Base-by-base conservation (phyloP, 352 stramenopile genomes). In the Phytophthora pini region DNA sequence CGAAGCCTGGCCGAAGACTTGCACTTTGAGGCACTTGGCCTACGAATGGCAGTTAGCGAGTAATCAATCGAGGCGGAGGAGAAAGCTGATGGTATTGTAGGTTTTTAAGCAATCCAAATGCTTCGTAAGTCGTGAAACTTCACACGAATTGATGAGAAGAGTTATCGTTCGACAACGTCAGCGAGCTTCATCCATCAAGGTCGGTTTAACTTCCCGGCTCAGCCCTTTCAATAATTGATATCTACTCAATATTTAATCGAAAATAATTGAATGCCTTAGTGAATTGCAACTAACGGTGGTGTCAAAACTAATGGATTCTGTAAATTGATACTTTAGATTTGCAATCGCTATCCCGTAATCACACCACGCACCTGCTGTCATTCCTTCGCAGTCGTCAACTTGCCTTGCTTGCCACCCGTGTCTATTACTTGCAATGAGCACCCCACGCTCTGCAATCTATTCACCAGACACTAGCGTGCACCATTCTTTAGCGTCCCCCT, bases 1-100 rank as follows among this genome's bases (percentile, higher is more conserved):
- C 63, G 43, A 10, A 76, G 51, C 3, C 31, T 76, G 7, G 54
- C 56, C 2, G 66, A 78, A 58, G 62, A 68, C 22, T 38, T 78
- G 45, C 46, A 61, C 9, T 26, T 56, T n/a, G 53, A 61, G 17
- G 34, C 43, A 2, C 24, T 63, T 20, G 53, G 57, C 27, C 47
- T 61, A 8, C 32, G 36, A 1, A 40, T 44, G 62, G 0, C 47
- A 22, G 7, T 43, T 22, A 32, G 8, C 29, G 58, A 53, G 27
- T 45, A 51, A 45, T 20, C 57, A 50, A 44, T 5, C 46, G 31
- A 51, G 17, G 17, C 17, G 17, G 17, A 20, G 40, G 17, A 46
- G 40, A 10, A 11, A 46, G 15, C 5, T 17, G 12, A 43, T 43
- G 36, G 7, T 43, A 17, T 1, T 8, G 10, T 6, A 34, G 10